Percentiles rank a stretch among this genome's conserved stretches.
phyloP scores from a whole-genome alignment of 345 rosid species.

The Gossypium sturtianum region DNA sequence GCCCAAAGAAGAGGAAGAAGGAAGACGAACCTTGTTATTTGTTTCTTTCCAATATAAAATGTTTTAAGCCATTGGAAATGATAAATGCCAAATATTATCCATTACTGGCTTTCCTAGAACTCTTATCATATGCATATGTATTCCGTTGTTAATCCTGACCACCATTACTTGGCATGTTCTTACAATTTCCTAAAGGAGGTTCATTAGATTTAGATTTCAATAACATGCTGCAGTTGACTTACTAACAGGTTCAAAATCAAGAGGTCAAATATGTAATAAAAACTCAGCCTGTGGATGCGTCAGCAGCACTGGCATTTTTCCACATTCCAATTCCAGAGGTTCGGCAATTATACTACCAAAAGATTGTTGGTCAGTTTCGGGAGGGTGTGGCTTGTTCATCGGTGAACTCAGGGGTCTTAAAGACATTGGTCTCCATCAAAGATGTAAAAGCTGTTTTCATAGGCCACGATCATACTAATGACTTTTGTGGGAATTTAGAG shows the following conservation, averaged over 20 bases:
- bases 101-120: neutral
- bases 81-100: neutral
- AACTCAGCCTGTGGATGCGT: neutral
- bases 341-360: constrained; percentile 47
- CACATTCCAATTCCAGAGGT: constrained; percentile 82
- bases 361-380: constrained; percentile 59
- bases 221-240: constrained; percentile 29
- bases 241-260: constrained; percentile 42
- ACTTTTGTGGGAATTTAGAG: constrained; percentile 72
- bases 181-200: constrained; percentile 11
- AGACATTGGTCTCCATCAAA: constrained; percentile 59
- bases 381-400: constrained; percentile 74
- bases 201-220: constrained; percentile 29
- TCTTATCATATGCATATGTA: neutral
- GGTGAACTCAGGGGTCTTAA: constrained; percentile 60
- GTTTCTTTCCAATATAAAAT: neutral
- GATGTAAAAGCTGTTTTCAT: constrained; percentile 79
- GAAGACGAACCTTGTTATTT: too few species aligned
- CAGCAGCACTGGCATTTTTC: constrained; percentile 68
- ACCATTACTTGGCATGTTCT: constrained; percentile 2
- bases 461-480: constrained; percentile 86
- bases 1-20: too few species aligned
- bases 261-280: constrained; percentile 8
- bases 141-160: neutral
- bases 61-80: neutral